Evolutionary conservation across 371 early-diverging fungal species (phyloP), one percentile per base, ranked within the genome.

Genomic region (Rhizopus arrhizus): DNA sequence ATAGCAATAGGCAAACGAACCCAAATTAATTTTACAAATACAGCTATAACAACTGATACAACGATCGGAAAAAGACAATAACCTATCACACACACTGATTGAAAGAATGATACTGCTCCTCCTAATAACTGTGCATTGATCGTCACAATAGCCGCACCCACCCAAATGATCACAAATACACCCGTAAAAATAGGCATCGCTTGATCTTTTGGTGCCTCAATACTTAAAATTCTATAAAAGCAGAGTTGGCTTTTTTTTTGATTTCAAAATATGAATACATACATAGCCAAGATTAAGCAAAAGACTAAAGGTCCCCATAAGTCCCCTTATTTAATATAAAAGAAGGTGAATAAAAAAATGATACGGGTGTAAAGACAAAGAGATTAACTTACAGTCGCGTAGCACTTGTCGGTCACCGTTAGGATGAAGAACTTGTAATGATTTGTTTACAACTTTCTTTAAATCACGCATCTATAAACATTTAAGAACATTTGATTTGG

Each of bases 241-340:
- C 51, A 33, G 28, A 22, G 8, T 35, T 32, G 31, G 10, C 15
- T 28, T 13, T 13, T 45, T 38, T n/a, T 46, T 28, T 40, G 38
- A n/a, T 53, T 41, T 50, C 11, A 31, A 12, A 7, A 4, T 41
- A 6, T 5, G 34, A 11, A 29, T 1, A 69, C 84, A 53, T 81
- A 90, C 90, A 93, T 84, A 4, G 97, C 92, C 53, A 97, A 75
- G 11, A 86, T 79, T 47, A 95, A 77, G 62, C 96, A 95, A 62
- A 97, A 82, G 52, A 97, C 75, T 49, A 97, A 80, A 16, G 97
- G 97, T 4, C 97, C 97, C 97, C 97, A 97, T 31, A 95, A 77
- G 75, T 96, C 96, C 94, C 95, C 91, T 91, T 68, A 22, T 32
- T 36, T 32, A 53, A 31, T 6, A 13, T 35, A 58, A 12, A 59